Conservation (phyloP, 495 filamentous ascomycete species). For the Amorphotheca resinae region DNA sequence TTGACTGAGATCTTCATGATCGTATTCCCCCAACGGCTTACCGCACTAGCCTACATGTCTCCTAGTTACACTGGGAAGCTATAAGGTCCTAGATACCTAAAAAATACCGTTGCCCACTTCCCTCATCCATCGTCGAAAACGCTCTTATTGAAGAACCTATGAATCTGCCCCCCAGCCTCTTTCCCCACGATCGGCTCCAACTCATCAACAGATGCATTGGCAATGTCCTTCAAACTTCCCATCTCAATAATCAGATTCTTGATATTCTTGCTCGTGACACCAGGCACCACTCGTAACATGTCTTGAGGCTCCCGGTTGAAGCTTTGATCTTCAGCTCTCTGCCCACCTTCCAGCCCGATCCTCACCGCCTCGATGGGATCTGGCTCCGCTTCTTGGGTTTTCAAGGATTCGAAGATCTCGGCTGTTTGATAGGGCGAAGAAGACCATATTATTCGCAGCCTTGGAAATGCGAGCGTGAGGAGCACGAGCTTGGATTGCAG, state of each 20-base stretch:
- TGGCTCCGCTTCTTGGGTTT: constrained; percentile 77
- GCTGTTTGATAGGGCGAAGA: constrained; percentile 90
- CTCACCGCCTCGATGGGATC: constrained; percentile 80
- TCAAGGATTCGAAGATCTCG: constrained; percentile 89
- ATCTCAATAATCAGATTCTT: constrained; percentile 56
- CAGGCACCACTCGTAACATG: constrained; percentile 77
- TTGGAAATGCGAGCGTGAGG: constrained; percentile 83
- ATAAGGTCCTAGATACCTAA: too few species aligned
- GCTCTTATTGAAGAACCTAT: constrained; percentile 75
- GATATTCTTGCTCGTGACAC: constrained; percentile 68
- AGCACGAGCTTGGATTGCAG: constrained; percentile 87
- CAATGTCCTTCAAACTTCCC: constrained; percentile 68
- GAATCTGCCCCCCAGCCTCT: constrained; percentile 67
- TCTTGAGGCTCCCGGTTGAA: constrained; percentile 61
- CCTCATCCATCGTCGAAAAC: constrained; percentile 33
- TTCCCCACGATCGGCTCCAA: constrained; percentile 61
- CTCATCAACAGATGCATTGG: constrained; percentile 71
- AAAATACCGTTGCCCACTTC: too few species aligned
- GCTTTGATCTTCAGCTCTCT: constrained; percentile 38
- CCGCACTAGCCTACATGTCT: too few species aligned
- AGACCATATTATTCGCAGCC: constrained; percentile 85
- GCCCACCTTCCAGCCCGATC: constrained; percentile 59
- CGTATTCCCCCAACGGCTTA: too few species aligned
- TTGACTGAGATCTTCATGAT: too few species aligned
- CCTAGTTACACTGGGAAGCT: too few species aligned